Conservation (phyloP, 352 stramenopile species). For the Phytophthora rubi region DNA sequence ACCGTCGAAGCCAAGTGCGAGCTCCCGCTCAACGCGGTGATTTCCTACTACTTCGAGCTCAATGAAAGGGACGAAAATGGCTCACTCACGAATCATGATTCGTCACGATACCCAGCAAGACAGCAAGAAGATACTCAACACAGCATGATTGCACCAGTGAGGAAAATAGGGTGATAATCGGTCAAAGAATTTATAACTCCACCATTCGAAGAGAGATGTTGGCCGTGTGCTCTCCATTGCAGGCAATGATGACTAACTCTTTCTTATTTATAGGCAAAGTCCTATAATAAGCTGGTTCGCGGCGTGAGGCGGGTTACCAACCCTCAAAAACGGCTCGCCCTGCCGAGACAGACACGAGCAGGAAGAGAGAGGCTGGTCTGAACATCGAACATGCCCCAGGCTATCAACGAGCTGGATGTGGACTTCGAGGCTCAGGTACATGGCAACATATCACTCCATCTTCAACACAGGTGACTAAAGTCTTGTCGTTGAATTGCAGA, state of each 20-base stretch:
- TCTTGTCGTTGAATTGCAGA: conserved; percentile 35
- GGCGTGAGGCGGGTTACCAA: conserved; percentile 2
- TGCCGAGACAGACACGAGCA: conserved; percentile 10
- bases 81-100: neutral
- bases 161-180: too few relatives aligned
- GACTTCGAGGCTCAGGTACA: conserved; percentile 75
- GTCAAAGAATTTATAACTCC: neutral
- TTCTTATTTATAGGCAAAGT: conserved; percentile 14
- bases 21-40: neutral
- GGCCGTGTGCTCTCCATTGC: too few relatives aligned
- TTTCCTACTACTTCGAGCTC: neutral
- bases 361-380: conserved; percentile 4
- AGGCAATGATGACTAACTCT: neutral
- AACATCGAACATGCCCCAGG: conserved; percentile 47
- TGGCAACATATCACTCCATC: neutral
- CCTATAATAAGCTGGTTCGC: conserved; percentile 16
- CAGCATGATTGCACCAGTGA: too few relatives aligned
- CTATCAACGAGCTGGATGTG: conserved; percentile 73
- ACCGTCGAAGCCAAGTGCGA: neutral
- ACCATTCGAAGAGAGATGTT: neutral
- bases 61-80: neutral
- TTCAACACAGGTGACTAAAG: neutral
- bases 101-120: neutral
- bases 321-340: conserved; percentile 21
- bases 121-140: too few relatives aligned